Conservation (phyloP, 2,329 filamentous ascomycete species). For the Phaeomoniella chlamydospora region DNA sequence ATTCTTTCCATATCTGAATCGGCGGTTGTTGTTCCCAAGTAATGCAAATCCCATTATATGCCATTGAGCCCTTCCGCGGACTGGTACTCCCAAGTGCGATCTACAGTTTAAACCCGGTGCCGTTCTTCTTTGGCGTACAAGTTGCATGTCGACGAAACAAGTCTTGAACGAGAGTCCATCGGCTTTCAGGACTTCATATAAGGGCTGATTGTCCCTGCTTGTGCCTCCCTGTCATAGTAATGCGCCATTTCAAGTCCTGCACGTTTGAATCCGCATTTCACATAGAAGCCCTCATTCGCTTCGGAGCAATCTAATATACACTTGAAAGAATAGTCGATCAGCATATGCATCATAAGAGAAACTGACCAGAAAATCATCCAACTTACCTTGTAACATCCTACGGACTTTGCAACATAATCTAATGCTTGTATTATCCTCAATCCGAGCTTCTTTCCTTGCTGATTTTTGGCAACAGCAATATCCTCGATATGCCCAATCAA, state of each 20-base stretch:
- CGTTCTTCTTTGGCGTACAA: too few relatives aligned
- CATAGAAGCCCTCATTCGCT: conserved; percentile 91
- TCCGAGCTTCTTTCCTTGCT: conserved; percentile 95
- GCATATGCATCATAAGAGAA: too few relatives aligned
- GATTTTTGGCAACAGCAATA: conserved; percentile 85
- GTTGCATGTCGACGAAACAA: too few relatives aligned
- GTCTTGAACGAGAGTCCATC: too few relatives aligned
- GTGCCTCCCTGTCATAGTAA: conserved; percentile 45
- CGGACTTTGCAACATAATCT: conserved; percentile 71
- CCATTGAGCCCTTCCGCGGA: too few relatives aligned
- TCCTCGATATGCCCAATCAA: conserved; percentile 94
- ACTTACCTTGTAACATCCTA: conserved; percentile 78
- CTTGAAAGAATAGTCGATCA: too few relatives aligned
- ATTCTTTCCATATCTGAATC: too few relatives aligned
- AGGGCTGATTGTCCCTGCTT: neutral
- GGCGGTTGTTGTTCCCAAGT: too few relatives aligned
- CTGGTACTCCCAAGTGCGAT: too few relatives aligned
- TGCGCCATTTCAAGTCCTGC: conserved; percentile 95
- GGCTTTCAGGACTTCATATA: neutral
- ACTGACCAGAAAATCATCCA: conserved; percentile 6
- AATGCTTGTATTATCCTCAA: conserved; percentile 86
- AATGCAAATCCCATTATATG: too few relatives aligned
- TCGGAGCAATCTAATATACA: conserved; percentile 94
- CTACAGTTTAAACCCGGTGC: too few relatives aligned
- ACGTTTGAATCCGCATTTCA: conserved; percentile 90